A percentile compares a stretch with the other conserved stretches of the same genome.
phyloP scores from a whole-genome alignment of 2,329 filamentous ascomycete genomes.

The Lachnellula suecica region DNA sequence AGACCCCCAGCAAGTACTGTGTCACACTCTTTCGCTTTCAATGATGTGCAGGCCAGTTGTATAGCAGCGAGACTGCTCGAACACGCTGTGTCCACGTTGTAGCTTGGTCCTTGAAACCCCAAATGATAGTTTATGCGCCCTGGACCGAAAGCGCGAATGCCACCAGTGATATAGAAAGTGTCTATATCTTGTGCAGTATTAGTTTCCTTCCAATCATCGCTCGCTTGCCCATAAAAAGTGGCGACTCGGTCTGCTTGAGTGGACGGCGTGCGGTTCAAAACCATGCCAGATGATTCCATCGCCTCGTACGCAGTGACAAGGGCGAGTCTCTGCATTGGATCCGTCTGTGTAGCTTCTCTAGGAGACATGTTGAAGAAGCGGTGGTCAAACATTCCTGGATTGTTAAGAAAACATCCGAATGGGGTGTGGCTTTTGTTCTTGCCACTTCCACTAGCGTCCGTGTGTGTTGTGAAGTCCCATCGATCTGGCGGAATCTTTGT shows the following conservation, averaged over 20 bases:
- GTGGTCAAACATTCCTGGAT: too few species aligned
- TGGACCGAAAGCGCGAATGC: slow-evolving; percentile 31
- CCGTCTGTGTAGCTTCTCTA: slow-evolving; percentile 59
- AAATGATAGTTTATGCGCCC: slow-evolving; percentile 39
- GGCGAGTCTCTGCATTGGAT: slow-evolving; percentile 67
- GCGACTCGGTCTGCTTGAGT: slow-evolving; percentile 40
- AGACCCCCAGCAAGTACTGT: slow-evolving; percentile 41
- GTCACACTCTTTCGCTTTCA: slow-evolving; percentile 45
- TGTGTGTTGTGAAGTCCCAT: too few species aligned
- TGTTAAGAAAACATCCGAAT: too few species aligned
- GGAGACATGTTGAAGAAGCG: too few species aligned
- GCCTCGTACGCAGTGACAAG: slow-evolving; percentile 77
- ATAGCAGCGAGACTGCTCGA: slow-evolving; percentile 54
- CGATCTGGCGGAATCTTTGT: too few species aligned
- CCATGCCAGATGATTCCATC: slow-evolving; percentile 75
- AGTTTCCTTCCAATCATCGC: slow-evolving; percentile 25
- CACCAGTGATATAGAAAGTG: slow-evolving; percentile 42
- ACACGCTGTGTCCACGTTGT: slow-evolving; percentile 60
- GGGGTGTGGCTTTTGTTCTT: too few species aligned
- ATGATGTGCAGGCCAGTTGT: slow-evolving; percentile 50
- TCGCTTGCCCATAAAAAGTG: slow-evolving; percentile 24
- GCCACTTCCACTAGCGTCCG: too few species aligned
- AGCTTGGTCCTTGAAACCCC: slow-evolving; percentile 46
- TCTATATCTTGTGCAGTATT: slow-evolving; percentile 26
- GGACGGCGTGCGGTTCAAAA: slow-evolving; percentile 35